phyloP scores from a whole-genome alignment of 805 yeast species.

The Suhomyces sp. region DNA sequence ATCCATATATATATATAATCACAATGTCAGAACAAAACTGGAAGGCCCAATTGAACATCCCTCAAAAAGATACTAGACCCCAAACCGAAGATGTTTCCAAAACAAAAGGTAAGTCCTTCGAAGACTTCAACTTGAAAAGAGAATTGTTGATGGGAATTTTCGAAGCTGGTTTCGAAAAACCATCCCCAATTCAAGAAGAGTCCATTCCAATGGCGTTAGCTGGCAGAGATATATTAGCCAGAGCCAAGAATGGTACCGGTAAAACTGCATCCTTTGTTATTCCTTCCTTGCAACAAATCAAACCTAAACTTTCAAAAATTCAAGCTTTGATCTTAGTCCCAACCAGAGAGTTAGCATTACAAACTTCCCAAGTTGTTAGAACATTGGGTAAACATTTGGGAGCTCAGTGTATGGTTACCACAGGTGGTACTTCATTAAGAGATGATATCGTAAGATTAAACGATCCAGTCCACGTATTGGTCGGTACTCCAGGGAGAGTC shows the following conservation, averaged over 20 bases:
- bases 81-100: slow-evolving; percentile 95
- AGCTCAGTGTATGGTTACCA: slow-evolving; percentile 93
- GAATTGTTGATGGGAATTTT: slow-evolving; percentile 97
- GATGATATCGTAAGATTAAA: slow-evolving; percentile 92
- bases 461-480: slow-evolving; percentile 91
- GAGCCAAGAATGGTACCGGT: slow-evolving; percentile 99
- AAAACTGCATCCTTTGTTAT: slow-evolving; percentile 97
- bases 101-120: slow-evolving; percentile 88
- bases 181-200: slow-evolving; percentile 97
- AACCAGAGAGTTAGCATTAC: slow-evolving; percentile 96
- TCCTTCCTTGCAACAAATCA: slow-evolving; percentile 85
- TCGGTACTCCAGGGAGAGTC: slow-evolving; percentile 98
- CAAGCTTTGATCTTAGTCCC: slow-evolving; percentile 95
- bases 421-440: slow-evolving; percentile 93
- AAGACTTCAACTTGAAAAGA: slow-evolving; percentile 87
- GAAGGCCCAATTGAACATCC: slow-evolving; percentile 74
- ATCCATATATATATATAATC: background rate
- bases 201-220: slow-evolving; percentile 93
- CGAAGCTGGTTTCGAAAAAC: slow-evolving; percentile 98
- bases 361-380: slow-evolving; percentile 95
- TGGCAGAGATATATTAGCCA: slow-evolving; percentile 93
- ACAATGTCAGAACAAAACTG: slow-evolving; percentile 37
- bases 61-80: slow-evolving; percentile 86
- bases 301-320: slow-evolving; percentile 78
- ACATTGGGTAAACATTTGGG: slow-evolving; percentile 94